Evolutionary conservation across 768 basidiomycete genomes (phyloP).

Genomic region (Boletus coccyginus): DNA sequence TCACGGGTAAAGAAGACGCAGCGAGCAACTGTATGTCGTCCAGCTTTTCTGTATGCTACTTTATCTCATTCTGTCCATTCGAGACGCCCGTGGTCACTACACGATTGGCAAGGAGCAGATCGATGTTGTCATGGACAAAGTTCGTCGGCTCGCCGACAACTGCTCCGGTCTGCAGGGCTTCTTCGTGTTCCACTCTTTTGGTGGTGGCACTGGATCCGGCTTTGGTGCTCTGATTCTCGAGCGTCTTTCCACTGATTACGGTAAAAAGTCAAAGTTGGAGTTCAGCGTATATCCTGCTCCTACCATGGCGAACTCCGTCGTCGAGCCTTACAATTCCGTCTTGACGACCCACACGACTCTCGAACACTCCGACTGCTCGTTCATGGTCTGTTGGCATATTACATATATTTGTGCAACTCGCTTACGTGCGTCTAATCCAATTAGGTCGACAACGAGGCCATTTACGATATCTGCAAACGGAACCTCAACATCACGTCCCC

Average conservation of each 20-base stretch:
- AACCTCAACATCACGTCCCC: slow-evolving; percentile 85
- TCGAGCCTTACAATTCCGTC: slow-evolving; percentile 97
- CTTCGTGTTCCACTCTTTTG: slow-evolving; percentile 99
- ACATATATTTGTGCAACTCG: neutral
- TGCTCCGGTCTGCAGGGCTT: slow-evolving; percentile 97
- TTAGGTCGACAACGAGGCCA: slow-evolving; percentile 82
- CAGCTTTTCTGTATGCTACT: neutral
- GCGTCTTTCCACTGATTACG: slow-evolving; percentile 93
- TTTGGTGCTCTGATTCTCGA: slow-evolving; percentile 97
- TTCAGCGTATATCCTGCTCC: slow-evolving; percentile 97
- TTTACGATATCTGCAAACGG: slow-evolving; percentile 80
- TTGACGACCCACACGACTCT: slow-evolving; percentile 97
- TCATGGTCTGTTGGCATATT: slow-evolving; percentile 66
- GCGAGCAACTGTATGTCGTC: slow-evolving; percentile 88
- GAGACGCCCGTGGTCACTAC: slow-evolving; percentile 97
- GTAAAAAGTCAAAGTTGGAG: slow-evolving; percentile 98
- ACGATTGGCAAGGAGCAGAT: slow-evolving; percentile 98
- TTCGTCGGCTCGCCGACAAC: slow-evolving; percentile 93
- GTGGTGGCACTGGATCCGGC: slow-evolving; percentile 98
- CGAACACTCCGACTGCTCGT: slow-evolving; percentile 98
- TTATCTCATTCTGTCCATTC: slow-evolving; percentile 2
- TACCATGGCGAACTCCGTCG: slow-evolving; percentile 89
- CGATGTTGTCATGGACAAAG: slow-evolving; percentile 93
- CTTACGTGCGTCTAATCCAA: slow-evolving; percentile 4
- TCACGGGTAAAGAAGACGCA: slow-evolving; percentile 99